A percentile compares a stretch with the other conserved stretches of the same genome.
phyloP scores from a whole-genome alignment of 2,329 filamentous ascomycete genomes.

The Phialocephala subalpina region DNA sequence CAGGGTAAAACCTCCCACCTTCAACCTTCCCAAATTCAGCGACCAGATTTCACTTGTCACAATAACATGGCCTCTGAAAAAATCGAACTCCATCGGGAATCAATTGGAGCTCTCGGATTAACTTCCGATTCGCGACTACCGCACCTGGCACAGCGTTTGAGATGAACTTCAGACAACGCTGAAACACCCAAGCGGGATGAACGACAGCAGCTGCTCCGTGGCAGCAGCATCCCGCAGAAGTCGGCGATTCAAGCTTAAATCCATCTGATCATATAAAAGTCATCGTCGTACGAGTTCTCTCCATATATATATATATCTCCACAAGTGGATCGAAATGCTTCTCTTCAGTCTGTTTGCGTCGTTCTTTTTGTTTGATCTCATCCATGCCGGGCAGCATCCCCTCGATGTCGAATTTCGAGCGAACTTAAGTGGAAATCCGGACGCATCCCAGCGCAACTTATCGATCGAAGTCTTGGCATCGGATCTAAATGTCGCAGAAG shows the following conservation, averaged over 20 bases:
- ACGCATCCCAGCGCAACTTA: neutral
- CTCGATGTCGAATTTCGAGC: constrained; percentile 1
- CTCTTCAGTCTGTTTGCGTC: neutral
- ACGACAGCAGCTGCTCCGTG: constrained; percentile 1
- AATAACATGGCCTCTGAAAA: neutral
- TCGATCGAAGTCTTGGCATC: neutral
- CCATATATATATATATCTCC: neutral
- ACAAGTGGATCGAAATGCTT: neutral
- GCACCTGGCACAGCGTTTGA: neutral
- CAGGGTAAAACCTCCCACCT: too few species aligned
- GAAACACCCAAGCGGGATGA: neutral
- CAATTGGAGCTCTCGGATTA: neutral
- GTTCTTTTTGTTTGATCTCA: neutral
- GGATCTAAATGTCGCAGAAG: neutral
- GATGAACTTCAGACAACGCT: constrained; percentile 1
- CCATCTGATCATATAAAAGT: neutral
- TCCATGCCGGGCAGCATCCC: neutral
- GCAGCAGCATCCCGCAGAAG: neutral
- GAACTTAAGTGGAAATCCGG: neutral
- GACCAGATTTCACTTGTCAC: too few species aligned
- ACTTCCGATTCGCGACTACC: neutral
- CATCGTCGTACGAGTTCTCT: neutral
- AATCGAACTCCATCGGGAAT: neutral
- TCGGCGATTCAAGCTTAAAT: neutral
- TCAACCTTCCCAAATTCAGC: too few species aligned